Evolutionary conservation across 1,139 yeast genomes (phyloP), one percentile per base, ranked within the genome.

Genomic region (Sugiyamaella neomexicana): DNA sequence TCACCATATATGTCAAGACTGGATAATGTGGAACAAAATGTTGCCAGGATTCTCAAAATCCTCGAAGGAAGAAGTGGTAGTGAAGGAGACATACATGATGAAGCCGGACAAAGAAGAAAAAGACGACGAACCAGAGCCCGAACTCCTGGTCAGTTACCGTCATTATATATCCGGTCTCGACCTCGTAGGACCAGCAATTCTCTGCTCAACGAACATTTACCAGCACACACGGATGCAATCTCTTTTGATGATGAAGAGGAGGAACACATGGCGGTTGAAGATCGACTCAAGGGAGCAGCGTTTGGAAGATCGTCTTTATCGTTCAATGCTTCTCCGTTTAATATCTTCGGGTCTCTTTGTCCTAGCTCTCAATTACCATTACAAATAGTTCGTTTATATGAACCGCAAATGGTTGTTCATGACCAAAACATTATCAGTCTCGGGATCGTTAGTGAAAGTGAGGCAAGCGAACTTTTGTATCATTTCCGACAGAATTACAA

Each of bases 401-500:
- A 69, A 46, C 72, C 75, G 5, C 66, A 62, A 50, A 64, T 64
- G 65, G 69, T 63, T 13, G 55, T 59, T 12, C 62, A 63, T 57
- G 72, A 61, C 50, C 73, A 70, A 45, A 85, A 82, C 61, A 67
- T 82, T 1, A 74, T 84, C 1, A 62, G 76, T 1, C 62, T 77
- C 38, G 81, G 81, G 1, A 72, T 86, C 6, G 62, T 87, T n/a
- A 67, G 81, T 0, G 68, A 75, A 47, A 68, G 69, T 2, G 83
- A 84, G 61, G 80, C 81, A 0, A 63, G 76, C 7, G 76, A 75
- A 34, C 68, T 86, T 40, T 69, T 87, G 60, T 75, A 76, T 52
- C 80, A 79, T 53, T 87, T 87, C 65, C 72, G 87, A 49, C 79
- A 82, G 55, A 78, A 86, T 63, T 86, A 84, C 64, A 89, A 90